Conservation (phyloP, 768 basidiomycete genomes). For the Tremella fuciformis region DNA sequence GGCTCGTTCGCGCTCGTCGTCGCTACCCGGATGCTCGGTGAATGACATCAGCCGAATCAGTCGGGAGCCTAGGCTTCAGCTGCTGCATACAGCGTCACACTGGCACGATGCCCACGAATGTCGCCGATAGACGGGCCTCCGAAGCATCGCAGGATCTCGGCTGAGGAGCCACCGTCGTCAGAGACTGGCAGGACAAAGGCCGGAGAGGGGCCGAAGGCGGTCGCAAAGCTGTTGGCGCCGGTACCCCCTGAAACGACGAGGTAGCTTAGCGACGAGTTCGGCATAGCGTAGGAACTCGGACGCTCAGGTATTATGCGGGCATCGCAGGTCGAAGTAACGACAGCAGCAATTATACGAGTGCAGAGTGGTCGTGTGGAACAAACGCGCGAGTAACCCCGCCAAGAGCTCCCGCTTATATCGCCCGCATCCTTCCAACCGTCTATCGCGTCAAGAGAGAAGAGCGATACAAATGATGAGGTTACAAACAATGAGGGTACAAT, state of each 20-base stretch:
- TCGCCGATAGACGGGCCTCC: constrained; percentile 52
- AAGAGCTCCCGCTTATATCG: too few relatives aligned
- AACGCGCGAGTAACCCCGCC: too few relatives aligned
- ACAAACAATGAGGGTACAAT: too few relatives aligned
- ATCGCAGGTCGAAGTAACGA: too few relatives aligned
- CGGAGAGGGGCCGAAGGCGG: constrained; percentile 69
- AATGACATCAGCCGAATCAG: constrained; percentile 81
- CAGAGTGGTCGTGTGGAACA: too few relatives aligned
- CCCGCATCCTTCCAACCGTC: too few relatives aligned
- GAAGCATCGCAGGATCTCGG: constrained; percentile 90
- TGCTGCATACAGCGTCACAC: constrained; percentile 65
- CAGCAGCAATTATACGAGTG: too few relatives aligned
- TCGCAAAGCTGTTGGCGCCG: constrained; percentile 85
- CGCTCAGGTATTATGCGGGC: too few relatives aligned
- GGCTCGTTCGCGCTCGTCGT: constrained; percentile 35
- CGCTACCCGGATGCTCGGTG: constrained; percentile 57
- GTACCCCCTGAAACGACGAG: constrained; percentile 89
- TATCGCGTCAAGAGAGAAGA: too few relatives aligned
- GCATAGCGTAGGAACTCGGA: too few relatives aligned
- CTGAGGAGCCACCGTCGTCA: constrained; percentile 92
- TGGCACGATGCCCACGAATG: constrained; percentile 36
- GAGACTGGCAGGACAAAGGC: constrained; percentile 88
- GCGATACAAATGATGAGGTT: too few relatives aligned
- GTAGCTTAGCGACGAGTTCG: constrained; percentile 47
- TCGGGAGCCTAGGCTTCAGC: constrained; percentile 59